Conservation (phyloP, 108 stramenopile species). For the Nitzschia inconspicua region DNA sequence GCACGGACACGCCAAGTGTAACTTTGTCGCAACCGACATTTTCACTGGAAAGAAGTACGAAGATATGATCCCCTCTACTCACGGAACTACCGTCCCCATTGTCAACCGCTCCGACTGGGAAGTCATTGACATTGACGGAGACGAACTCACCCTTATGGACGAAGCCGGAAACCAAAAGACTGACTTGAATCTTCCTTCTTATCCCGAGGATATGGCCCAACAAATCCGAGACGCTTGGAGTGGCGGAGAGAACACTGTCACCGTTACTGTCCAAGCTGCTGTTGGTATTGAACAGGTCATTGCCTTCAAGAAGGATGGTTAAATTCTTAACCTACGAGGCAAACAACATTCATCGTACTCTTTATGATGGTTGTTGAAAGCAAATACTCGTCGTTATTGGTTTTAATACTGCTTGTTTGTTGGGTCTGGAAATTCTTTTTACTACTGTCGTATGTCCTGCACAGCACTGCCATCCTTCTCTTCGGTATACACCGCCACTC, state of each 20-base stretch:
- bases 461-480: too few relatives aligned
- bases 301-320: conserved; percentile 81
- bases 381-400: too few relatives aligned
- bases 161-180: conserved; percentile 98
- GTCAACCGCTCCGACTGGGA: conserved; percentile 96
- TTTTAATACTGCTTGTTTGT: too few relatives aligned
- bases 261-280: conserved; percentile 84
- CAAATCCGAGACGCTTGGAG: conserved; percentile 93
- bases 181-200: conserved; percentile 92
- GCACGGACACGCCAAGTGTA: conserved; percentile 99
- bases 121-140: conserved; percentile 95
- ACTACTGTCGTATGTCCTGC: too few relatives aligned
- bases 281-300: conserved; percentile 90
- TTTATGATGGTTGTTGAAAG: too few relatives aligned
- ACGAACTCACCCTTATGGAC: conserved; percentile 96
- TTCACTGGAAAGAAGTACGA: conserved; percentile 99
- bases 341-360: too few relatives aligned
- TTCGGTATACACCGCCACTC: too few relatives aligned
- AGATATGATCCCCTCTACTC: conserved; percentile 98
- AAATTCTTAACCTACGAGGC: background rate
- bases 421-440: too few relatives aligned
- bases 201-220: conserved; percentile 87
- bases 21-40: conserved; percentile 98
- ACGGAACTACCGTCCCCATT: conserved; percentile 96
- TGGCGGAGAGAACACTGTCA: conserved; percentile 87